Evolutionary conservation across 805 yeast species (phyloP), one percentile per base, ranked within the genome.

Genomic region (Candida montana): DNA sequence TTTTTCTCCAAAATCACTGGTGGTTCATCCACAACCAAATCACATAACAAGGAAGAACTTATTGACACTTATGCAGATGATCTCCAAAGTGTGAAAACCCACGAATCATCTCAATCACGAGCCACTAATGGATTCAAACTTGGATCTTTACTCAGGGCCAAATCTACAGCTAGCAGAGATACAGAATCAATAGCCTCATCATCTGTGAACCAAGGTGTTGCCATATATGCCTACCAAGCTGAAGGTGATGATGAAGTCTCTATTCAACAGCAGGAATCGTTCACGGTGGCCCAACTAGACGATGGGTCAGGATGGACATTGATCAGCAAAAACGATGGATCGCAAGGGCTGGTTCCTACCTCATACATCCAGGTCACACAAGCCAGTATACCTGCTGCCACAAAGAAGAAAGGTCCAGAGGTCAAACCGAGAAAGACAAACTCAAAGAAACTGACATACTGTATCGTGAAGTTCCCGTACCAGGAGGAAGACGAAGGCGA

Each of bases 281-380:
- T 90, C 31, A 64, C 65, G 4, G 71, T 91, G 4, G 41, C 81
- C 0, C 79, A 75, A 37, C 65, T 66, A 2, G 98, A 93, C 58
- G 90, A 86, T 48, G 97, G 96, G 2, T 52, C 58, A 0, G 99
- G 99, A 0, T 91, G 99, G 99, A 83, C 95, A 2, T 63, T 67
- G 50, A 77, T 89, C 9, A 67, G 69, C n/a, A 48, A 65, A 2
- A 10, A 20, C 3, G 73, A 74, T 5, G 77, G 77, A 0, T 59
- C 61, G 9, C 65, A 64, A 32, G 99, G 99, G 0, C 68, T 90
- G 31, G 96, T 90, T 4, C 99, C 99, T 2, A 79, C 95, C 0
- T 64, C 84, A 0, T 91, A 91, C 57, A 61, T 90, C 7, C 79
- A 80, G 47, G 59, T 80, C 2, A 57, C 23, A 55, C 60, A 20